Base-by-base conservation (phyloP, 2,329 filamentous ascomycete genomes). In the Phialophora verrucosa region DNA sequence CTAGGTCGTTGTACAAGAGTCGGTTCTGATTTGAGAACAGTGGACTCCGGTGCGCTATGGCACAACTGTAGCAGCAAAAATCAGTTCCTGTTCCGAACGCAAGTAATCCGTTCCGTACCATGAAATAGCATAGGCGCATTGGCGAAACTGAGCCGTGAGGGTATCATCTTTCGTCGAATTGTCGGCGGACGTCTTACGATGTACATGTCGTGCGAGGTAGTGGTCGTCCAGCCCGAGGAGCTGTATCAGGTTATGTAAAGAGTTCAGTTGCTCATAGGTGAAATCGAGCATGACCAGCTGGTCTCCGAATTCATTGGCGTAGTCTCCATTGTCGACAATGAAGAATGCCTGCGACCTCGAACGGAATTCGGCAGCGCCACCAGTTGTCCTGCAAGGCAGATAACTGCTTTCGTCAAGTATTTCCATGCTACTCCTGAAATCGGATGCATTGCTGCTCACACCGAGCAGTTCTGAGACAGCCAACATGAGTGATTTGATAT, bases 41-140 rank as follows among this genome's bases (percentile, higher is more conserved):
- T n/a, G 61, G 27, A 54, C 67, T 69, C n/a, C 53, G 60, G 49
- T 67, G 63, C 42, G 62, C 54, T 25, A 69, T 63, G 32, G 66
- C 66, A 35, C 66, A 69, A 59, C 64, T 69, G 51, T 14, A 53
- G 49, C n/a, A 50, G 23, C 35, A 64, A 49, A 14, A 14, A 27
- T 59, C 25, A 59, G 56, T 38, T 59, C 56, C 23, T 58, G 25
- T 51, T 44, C 27, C 27, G 12, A 54, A 14, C 64, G 60, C 32
- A 42, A 59, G 56, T 32, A 50, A 25, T 50, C 29, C 20, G 25
- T 11, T 14, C 50, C 54, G 59, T 60, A 68, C 66, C 66, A 68
- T 62, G 66, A 68, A 32, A 68, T 54, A 50, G 66, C 42, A 60
- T 68, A 68, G 7, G 66, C 66, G 53, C 63, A 66, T 38, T 63